Evolutionary conservation across 2,329 filamentous ascomycete genomes (phyloP).

Genomic region (Fusarium austroafricanum): DNA sequence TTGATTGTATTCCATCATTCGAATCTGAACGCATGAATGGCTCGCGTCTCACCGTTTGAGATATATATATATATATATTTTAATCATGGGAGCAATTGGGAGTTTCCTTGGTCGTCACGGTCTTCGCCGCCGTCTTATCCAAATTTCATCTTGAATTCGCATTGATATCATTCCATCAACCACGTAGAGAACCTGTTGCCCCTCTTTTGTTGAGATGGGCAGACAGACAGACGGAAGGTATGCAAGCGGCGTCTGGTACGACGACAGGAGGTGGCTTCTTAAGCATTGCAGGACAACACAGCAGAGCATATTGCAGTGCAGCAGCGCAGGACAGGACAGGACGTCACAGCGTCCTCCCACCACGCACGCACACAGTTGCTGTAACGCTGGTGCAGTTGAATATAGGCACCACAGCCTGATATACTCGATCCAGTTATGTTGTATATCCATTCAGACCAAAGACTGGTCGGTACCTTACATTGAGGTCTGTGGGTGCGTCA

Average conservation of each 20-base stretch:
- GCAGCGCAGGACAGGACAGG: slow-evolving; percentile 15
- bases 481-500: slow-evolving; percentile 29
- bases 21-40: slow-evolving; percentile 33
- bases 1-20: slow-evolving; percentile 28
- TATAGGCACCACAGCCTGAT: slow-evolving; percentile 34
- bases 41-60: slow-evolving; percentile 20
- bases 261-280: slow-evolving; percentile 27
- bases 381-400: slow-evolving; percentile 31
- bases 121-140: slow-evolving; percentile 33
- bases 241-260: slow-evolving; percentile 38
- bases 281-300: slow-evolving; percentile 39
- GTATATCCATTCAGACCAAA: slow-evolving; percentile 9
- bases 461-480: slow-evolving; percentile 45
- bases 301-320: slow-evolving; percentile 34
- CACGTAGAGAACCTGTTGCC: slow-evolving; percentile 24
- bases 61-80: slow-evolving; percentile 13
- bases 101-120: slow-evolving; percentile 21
- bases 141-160: slow-evolving; percentile 33
- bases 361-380: slow-evolving; percentile 26
- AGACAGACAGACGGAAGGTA: slow-evolving; percentile 27
- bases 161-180: slow-evolving; percentile 35
- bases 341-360: slow-evolving; percentile 15
- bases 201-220: slow-evolving; percentile 41
- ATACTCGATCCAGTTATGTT: slow-evolving; percentile 36
- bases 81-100: slow-evolving; percentile 22